These are phyloP conservation scores for Lactifluus subvellereus DNA, from an alignment of 768 basidiomycete genomes.

Conservation along the genomic window DNA sequence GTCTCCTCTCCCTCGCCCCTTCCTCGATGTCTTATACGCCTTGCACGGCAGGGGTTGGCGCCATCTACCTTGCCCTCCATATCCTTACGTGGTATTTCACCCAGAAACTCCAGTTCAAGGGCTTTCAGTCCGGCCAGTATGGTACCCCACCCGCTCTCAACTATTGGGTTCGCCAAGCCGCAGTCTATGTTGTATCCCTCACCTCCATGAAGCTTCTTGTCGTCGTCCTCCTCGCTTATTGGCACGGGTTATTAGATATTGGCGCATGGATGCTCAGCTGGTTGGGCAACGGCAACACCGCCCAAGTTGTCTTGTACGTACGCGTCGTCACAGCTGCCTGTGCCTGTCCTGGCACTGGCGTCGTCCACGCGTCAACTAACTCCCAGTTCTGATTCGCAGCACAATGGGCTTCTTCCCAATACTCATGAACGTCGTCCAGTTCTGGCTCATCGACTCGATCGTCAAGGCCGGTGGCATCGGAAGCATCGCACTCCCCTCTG, in stretches of 20 bases:
- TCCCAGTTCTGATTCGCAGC: slow-evolving; percentile 33
- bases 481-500: slow-evolving; percentile 37
- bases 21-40: not conserved
- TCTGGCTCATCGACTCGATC: slow-evolving; percentile 93
- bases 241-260: slow-evolving; percentile 64
- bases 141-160: slow-evolving; percentile 72
- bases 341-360: not conserved
- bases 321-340: slow-evolving; percentile 2
- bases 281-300: slow-evolving; percentile 56
- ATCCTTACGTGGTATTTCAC: slow-evolving; percentile 58
- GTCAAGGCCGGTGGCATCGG: slow-evolving; percentile 61
- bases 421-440: slow-evolving; percentile 84
- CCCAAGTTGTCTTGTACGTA: slow-evolving; percentile 79
- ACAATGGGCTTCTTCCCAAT: slow-evolving; percentile 92
- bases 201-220: slow-evolving; percentile 89
- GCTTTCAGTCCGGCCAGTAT: slow-evolving; percentile 84
- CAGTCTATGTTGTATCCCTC: slow-evolving; percentile 76
- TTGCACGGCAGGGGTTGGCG: slow-evolving; percentile 57
- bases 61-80: slow-evolving; percentile 72
- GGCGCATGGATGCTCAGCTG: slow-evolving; percentile 87
- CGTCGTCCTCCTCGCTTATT: slow-evolving; percentile 62
- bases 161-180: slow-evolving; percentile 72
- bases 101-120: slow-evolving; percentile 58
- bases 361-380: not conserved
- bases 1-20: slow-evolving; percentile 24